Percentiles rank a stretch among this genome's conserved stretches.
Conservation (phyloP, 805 yeast species). For the Candida verbasci region DNA sequence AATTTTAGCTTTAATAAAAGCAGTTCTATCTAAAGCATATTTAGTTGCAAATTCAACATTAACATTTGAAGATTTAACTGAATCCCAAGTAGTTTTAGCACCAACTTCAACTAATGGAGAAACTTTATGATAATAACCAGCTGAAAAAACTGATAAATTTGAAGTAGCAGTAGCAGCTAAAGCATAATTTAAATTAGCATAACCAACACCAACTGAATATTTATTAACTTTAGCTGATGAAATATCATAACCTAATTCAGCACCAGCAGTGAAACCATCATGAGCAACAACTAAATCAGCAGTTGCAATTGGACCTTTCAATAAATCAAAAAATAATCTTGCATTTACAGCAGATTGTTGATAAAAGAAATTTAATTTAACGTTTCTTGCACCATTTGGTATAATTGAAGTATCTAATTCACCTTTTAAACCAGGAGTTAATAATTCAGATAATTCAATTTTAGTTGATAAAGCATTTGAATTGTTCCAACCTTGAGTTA, state of each 20-base stretch:
- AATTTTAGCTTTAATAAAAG: conserved; percentile 94
- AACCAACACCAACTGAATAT: conserved; percentile 91
- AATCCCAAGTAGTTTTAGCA: conserved; percentile 95
- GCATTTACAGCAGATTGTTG: conserved; percentile 91
- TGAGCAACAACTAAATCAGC: conserved; percentile 95
- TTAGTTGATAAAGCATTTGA: conserved; percentile 89
- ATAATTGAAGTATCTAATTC: conserved; percentile 83
- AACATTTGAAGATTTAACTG: conserved; percentile 75
- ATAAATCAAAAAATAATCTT: conserved; percentile 89
- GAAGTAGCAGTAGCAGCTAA: conserved; percentile 79
- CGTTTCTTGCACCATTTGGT: conserved; percentile 81
- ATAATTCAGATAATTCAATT: conserved; percentile 84
- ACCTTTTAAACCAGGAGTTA: conserved; percentile 93
- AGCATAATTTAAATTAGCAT: conserved; percentile 83
- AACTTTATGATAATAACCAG: conserved; percentile 96
- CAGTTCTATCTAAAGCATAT: conserved; percentile 81
- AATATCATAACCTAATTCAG: conserved; percentile 95
- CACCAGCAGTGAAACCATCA: conserved; percentile 96
- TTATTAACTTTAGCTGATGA: conserved; percentile 87
- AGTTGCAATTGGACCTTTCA: conserved; percentile 92
- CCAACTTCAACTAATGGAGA: conserved; percentile 92
- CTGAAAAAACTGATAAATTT: conserved; percentile 85
- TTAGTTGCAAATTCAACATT: conserved; percentile 94
- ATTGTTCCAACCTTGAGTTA: conserved; percentile 98
- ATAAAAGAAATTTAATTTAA: conserved; percentile 86